Evolutionary conservation across 352 stramenopile genomes (phyloP).

Genomic region (Phytopythium delawarense): DNA sequence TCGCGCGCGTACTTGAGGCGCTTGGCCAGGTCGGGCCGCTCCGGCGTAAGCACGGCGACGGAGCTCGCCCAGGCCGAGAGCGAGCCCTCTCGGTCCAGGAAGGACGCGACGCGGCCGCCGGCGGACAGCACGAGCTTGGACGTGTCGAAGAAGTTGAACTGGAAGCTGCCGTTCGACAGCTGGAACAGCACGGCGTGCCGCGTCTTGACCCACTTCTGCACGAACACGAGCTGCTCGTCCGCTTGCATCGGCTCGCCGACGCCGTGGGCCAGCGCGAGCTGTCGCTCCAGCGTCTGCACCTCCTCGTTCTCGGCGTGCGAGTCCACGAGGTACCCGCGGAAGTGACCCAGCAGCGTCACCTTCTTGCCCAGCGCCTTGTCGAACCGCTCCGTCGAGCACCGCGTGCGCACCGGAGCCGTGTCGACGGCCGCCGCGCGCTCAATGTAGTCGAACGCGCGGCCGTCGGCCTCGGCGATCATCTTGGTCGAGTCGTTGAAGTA

Average conservation of each 20-base stretch:
- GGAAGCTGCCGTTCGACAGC: constrained; percentile 94
- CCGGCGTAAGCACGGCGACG: constrained; percentile 47
- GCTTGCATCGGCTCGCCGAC: constrained; percentile 19
- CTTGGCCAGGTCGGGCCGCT: constrained; percentile 68
- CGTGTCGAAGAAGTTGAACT: constrained; percentile 96
- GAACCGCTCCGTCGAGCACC: constrained; percentile 58
- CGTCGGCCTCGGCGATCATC: constrained; percentile 89
- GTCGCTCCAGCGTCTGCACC: constrained; percentile 32
- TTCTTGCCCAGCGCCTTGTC: constrained; percentile 95
- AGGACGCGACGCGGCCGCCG: constrained; percentile 89
- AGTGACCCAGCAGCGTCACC: constrained; percentile 97
- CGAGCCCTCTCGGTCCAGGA: constrained; percentile 72
- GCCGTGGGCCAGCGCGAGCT: constrained; percentile 26
- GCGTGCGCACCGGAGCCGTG: constrained; percentile 24
- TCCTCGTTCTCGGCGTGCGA: constrained; percentile 54
- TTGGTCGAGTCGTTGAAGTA: constrained; percentile 99
- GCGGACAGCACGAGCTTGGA: constrained; percentile 94
- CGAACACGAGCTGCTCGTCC: constrained; percentile 76
- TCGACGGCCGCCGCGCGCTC: constrained; percentile 73
- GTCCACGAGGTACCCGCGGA: constrained; percentile 96
- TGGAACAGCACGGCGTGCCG: constrained; percentile 97
- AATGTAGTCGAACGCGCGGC: constrained; percentile 94
- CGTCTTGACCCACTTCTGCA: constrained; percentile 99
- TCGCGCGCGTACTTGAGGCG: constrained; percentile 93
- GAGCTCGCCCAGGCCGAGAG: constrained; percentile 50